Evolutionary conservation across 2,329 filamentous ascomycete species (phyloP).

Genomic region (Lasiodiplodia hormozganensis): DNA sequence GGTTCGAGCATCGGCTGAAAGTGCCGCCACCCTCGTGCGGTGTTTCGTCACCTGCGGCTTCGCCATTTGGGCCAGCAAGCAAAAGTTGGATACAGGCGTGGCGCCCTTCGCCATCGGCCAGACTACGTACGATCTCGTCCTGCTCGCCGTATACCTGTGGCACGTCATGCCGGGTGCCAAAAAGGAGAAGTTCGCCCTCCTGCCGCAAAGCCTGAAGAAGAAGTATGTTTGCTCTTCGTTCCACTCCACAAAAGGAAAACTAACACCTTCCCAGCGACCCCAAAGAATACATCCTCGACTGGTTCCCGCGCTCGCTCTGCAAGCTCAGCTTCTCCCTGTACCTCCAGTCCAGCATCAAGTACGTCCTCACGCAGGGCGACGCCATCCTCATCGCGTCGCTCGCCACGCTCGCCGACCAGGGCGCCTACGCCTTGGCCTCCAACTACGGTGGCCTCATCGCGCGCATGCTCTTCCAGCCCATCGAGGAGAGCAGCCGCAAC

Average conservation of each 20-base stretch:
- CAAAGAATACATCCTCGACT: conserved; percentile 32
- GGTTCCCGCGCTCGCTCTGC: conserved; percentile 73
- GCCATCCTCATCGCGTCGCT: conserved; percentile 83
- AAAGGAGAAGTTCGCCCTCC: conserved; percentile 71
- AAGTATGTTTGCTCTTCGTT: conserved; percentile 45
- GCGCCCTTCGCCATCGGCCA: conserved; percentile 91
- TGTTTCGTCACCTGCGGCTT: conserved; percentile 76
- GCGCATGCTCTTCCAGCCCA: conserved; percentile 88
- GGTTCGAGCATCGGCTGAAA: conserved; percentile 82
- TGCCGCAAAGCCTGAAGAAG: conserved; percentile 54
- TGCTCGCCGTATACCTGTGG: conserved; percentile 74
- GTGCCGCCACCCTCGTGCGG: conserved; percentile 77
- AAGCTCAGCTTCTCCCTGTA: conserved; percentile 82
- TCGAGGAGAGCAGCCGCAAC: conserved; percentile 91
- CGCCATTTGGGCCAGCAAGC: conserved; percentile 68
- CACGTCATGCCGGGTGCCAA: conserved; percentile 65
- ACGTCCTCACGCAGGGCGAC: conserved; percentile 92
- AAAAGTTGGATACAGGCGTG: conserved; percentile 68
- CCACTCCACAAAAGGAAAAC: neutral
- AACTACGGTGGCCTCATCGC: conserved; percentile 91
- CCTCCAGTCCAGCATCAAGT: conserved; percentile 87
- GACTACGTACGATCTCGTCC: conserved; percentile 72
- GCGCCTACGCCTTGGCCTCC: conserved; percentile 88
- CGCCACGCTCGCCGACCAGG: conserved; percentile 80
- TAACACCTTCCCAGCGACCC: conserved; percentile 12